Evolutionary conservation across 345 rosid genomes (phyloP), one percentile per base, ranked within the genome.

Genomic region (Noccaea bulbosa): DNA sequence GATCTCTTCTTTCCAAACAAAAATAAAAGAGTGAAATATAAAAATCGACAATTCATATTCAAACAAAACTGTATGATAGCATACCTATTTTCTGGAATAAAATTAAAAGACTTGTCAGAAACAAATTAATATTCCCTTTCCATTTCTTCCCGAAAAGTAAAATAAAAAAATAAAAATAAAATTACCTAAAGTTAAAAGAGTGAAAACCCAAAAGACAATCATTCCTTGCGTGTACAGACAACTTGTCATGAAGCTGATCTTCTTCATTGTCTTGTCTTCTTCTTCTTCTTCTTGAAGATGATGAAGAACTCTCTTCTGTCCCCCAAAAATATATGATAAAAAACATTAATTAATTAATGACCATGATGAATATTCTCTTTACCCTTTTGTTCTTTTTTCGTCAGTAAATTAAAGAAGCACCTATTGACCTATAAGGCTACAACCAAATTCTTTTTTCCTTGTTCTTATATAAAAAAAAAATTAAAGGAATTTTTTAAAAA

Each of bases 141-240:
- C 73, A 51, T 50, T 67, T 65, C 22, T 34, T 39, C 61, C 38
- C 33, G 22, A 20, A 17, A 49, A 44, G 68, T 63, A 47, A 63
- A 63, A n/a, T 3, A 4, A 44, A 17, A 12, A 15, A 50, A 39
- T 14, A 6, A 8, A 73, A 57, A 39, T 7, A 39, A 40, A 65
- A 11, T 74, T 74, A 74, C 78, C 78, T 67, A 69, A 74, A 67
- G 73, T 58, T 66, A 41, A 63, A 76, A 64, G 71, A 57, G 70
- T 64, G 66, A 69, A 64, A 76, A 7, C 75, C 75, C 53, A 76
- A 76, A 76, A 69, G 79, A 76, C 79, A 76, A 76, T 76, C 79
- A 76, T 76, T 76, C 75, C 62, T 62, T 56, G 75, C 64, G 75
- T 76, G 79, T 69, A 56, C 69, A 76, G 79, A 76, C 67, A 70